Conservation (phyloP, 73 alveolate species). For the Blepharisma stoltei region DNA sequence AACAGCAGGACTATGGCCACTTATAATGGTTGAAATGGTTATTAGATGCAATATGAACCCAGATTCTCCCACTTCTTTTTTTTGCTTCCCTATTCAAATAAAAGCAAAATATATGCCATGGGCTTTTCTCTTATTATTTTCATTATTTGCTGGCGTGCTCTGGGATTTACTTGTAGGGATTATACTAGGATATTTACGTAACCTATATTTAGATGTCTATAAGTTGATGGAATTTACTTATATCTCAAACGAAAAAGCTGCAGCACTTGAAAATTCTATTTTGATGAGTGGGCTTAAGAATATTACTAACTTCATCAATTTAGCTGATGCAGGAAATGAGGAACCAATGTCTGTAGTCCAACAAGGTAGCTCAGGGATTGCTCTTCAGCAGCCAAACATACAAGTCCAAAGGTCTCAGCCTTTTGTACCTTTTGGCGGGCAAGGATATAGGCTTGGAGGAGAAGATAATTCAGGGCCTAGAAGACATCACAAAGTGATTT, state of each 20-base stretch:
- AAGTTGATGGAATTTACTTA: slow-evolving; percentile 1
- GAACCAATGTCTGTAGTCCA: no score
- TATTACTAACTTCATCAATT: no score
- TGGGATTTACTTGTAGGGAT: slow-evolving; percentile 11
- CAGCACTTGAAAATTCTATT: neutral
- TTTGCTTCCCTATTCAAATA: slow-evolving; percentile 1
- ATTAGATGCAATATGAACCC: slow-evolving; percentile 27
- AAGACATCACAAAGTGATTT: no score
- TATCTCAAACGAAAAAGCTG: neutral
- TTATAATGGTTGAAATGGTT: slow-evolving; percentile 28
- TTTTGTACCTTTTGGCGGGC: no score
- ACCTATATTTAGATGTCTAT: neutral
- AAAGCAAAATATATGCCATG: slow-evolving; percentile 15
- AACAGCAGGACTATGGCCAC: slow-evolving; percentile 27
- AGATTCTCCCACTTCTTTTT: neutral
- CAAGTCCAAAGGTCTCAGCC: no score
- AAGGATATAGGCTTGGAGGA: no score
- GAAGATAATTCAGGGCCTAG: no score
- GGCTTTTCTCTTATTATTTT: neutral
- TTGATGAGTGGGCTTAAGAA: no score
- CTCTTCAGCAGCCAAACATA: no score
- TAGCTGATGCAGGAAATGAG: no score
- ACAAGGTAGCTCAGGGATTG: no score
- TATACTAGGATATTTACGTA: slow-evolving; percentile 7
- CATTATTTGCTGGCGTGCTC: neutral